A percentile compares a stretch with the other conserved stretches of the same genome.
These are phyloP conservation scores for Syzygium malaccense DNA, from an alignment of 441 rosid species.

Conservation along the genomic window DNA sequence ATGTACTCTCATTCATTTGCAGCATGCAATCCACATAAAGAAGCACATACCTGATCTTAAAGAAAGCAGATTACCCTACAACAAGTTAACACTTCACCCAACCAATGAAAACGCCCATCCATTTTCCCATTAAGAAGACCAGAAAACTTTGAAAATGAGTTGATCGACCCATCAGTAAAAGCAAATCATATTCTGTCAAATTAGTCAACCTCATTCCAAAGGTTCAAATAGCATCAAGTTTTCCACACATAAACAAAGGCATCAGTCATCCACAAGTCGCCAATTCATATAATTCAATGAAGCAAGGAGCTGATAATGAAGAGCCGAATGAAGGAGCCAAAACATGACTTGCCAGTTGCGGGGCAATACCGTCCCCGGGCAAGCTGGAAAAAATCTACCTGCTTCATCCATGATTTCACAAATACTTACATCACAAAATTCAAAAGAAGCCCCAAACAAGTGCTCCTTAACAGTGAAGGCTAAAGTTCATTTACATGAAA, in stretches of 20 bases:
- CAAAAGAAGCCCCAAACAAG: background rate
- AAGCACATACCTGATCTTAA: background rate
- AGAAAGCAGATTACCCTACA: background rate
- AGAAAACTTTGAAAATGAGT: background rate
- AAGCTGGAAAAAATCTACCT: background rate
- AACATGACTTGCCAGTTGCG: background rate
- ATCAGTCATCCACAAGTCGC: background rate
- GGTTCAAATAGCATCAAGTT: background rate
- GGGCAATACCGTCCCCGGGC: background rate
- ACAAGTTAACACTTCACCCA: background rate
- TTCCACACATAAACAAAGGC: background rate
- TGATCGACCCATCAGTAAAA: background rate
- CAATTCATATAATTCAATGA: background rate
- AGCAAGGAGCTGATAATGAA: background rate
- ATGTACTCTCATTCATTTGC: background rate
- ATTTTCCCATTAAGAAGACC: background rate
- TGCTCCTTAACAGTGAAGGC: background rate
- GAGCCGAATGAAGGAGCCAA: background rate
- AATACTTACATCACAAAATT: background rate
- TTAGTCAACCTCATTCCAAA: background rate
- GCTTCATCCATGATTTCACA: background rate
- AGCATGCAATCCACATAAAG: background rate
- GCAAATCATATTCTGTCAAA: background rate
- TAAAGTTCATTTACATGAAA: background rate
- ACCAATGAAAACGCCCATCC: background rate